Base-by-base conservation (phyloP, 140 eudicot species). In the Cichorium intybus region DNA sequence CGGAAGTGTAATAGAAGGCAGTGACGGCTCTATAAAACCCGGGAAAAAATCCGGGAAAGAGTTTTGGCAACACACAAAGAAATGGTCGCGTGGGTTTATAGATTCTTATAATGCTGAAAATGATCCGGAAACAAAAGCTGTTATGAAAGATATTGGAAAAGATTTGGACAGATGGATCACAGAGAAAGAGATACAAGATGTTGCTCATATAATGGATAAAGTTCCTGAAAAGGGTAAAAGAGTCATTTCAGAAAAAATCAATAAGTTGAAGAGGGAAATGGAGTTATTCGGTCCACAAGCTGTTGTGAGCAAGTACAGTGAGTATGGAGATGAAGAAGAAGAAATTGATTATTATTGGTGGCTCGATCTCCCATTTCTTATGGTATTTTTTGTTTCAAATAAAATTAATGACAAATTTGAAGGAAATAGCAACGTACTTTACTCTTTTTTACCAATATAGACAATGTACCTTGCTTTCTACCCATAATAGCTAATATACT, bases 301-400 rank as follows among this genome's bases (percentile, higher is more conserved):
- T 50, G 95, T 93, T 43, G 82, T 84, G 64, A 88, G 85, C 80
- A 93, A 88, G 81, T 93, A 93, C 48, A 82, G 88, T 14, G 99
- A 88, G 79, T 93, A 88, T 80, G 79, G 81, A 35, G 97, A 88
- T 24, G 85, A 85, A 41, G 79, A 88, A 77, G 97, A 85, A 68
- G 97, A 85, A 68, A 89, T 77, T 52, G 99, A 93, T 82, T 88
- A 88, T 65, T 73, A 85, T 64, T 93, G 99, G 99, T 93, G 99
- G 99, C 94, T 93, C 14, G 97, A 93, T 80, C 93, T 93, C 53
- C 97, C 99, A 28, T 74, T 49, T 75, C 77, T 92, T 48, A 66
- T 81, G 89, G 98, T 88, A 79, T 60, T 46, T 53, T 31, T 23
- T 15, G n/a, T 45, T 52, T 8, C 4, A 37, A 37, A 39, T 11